A percentile compares a stretch with the other conserved stretches of the same genome.
These are phyloP conservation scores for Babesia sp. DNA, from an alignment of 169 alveolate genomes.

Conservation along the genomic window DNA sequence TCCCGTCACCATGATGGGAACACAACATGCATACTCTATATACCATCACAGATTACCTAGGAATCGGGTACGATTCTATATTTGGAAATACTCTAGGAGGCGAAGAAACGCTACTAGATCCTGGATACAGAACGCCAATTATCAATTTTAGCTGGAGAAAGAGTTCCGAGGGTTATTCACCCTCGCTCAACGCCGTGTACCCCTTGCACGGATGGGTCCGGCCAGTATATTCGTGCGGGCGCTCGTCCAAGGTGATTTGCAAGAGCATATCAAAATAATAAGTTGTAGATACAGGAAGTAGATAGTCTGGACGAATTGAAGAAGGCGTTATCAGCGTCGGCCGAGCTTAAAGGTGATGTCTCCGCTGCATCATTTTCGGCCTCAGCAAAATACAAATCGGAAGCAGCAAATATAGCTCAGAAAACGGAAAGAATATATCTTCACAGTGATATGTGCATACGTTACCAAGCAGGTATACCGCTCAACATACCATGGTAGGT, in stretches of 20 bases:
- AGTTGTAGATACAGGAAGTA: conserved; percentile 45
- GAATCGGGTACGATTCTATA: conserved; percentile 68
- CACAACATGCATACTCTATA: background rate
- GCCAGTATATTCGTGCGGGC: conserved; percentile 65
- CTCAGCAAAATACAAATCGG: conserved; percentile 54
- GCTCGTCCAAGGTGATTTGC: conserved; percentile 42
- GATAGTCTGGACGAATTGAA: conserved; percentile 54
- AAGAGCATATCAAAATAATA: background rate
- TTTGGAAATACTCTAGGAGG: conserved; percentile 55
- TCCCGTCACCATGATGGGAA: background rate
- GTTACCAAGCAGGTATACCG: conserved; percentile 69
- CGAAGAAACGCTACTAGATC: conserved; percentile 57
- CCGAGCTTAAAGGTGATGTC: conserved; percentile 59
- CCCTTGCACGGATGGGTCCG: conserved; percentile 70
- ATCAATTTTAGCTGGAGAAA: conserved; percentile 60
- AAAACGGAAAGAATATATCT: conserved; percentile 44
- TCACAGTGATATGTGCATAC: conserved; percentile 43
- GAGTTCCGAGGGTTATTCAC: conserved; percentile 61
- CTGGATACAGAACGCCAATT: conserved; percentile 70
- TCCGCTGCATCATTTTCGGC: conserved; percentile 59
- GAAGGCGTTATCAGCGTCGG: conserved; percentile 57
- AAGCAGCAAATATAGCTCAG: conserved; percentile 28
- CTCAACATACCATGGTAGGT: conserved; percentile 57
- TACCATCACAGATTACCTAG: conserved; percentile 52
- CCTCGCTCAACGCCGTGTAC: conserved; percentile 58